Evolutionary conservation across 1,139 yeast genomes (phyloP).

Genomic region (Torulaspora globosa): DNA sequence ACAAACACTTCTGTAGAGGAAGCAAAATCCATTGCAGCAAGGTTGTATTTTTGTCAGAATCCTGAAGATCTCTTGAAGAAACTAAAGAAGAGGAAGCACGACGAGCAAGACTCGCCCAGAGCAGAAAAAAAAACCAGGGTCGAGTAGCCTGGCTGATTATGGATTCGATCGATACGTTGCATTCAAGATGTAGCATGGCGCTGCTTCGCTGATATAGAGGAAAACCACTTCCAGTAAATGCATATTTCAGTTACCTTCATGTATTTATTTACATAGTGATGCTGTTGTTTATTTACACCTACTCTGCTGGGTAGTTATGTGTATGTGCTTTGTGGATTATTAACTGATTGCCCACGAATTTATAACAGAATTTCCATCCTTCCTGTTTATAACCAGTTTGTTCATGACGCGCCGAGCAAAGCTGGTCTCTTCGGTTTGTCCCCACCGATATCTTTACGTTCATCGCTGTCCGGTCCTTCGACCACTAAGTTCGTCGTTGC

Average conservation of each 20-base stretch:
- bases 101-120: constrained; percentile 4
- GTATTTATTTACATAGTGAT: constrained; percentile 11
- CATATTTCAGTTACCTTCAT: constrained; percentile 7
- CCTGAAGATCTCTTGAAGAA: constrained; percentile 48
- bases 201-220: not conserved
- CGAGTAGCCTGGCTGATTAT: not conserved
- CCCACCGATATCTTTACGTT: constrained; percentile 34
- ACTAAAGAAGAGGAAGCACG: constrained; percentile 26
- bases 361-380: not conserved
- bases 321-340: constrained; percentile 5
- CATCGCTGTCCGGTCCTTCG: constrained; percentile 47
- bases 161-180: not conserved
- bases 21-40: constrained; percentile 58
- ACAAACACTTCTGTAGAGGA: constrained; percentile 54
- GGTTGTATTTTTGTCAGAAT: constrained; percentile 57
- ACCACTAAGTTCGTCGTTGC: constrained; percentile 74
- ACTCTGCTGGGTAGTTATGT: constrained; percentile 11
- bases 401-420: constrained; percentile 30
- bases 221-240: not conserved
- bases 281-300: constrained; percentile 14
- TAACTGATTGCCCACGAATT: not conserved
- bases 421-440: constrained; percentile 35
- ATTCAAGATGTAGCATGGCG: not conserved
- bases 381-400: not conserved
- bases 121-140: constrained; percentile 1